Percentiles rank a stretch among this genome's conserved stretches.
Evolutionary conservation across 768 basidiomycete species (phyloP).

Genomic region (Multifurca ochricompacta): DNA sequence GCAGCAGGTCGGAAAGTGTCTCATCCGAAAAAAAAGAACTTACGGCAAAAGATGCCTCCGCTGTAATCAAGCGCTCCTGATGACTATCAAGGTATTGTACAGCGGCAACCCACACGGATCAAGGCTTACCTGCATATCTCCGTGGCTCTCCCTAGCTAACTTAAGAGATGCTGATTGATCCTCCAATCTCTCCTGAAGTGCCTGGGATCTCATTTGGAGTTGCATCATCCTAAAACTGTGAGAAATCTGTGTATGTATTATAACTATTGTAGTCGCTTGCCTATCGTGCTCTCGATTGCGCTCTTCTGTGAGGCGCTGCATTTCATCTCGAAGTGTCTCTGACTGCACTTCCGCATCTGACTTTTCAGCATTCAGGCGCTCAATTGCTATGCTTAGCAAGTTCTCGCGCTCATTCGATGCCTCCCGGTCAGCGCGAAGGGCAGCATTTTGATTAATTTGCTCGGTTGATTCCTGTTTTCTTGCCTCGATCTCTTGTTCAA

Average conservation of each 20-base stretch:
- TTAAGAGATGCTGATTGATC: constrained; percentile 46
- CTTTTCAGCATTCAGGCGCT: constrained; percentile 11
- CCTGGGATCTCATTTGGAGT: constrained; percentile 26
- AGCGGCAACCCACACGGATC: not conserved
- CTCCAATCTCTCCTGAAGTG: constrained; percentile 53
- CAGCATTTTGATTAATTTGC: not conserved
- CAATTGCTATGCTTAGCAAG: not conserved
- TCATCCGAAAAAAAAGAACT: constrained; percentile 20
- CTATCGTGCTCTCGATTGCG: constrained; percentile 8
- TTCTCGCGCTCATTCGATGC: constrained; percentile 7
- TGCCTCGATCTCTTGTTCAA: constrained; percentile 10
- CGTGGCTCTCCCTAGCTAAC: constrained; percentile 46
- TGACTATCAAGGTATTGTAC: not conserved
- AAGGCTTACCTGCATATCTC: constrained; percentile 41
- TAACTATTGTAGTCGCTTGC: not conserved
- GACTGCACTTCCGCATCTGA: not conserved
- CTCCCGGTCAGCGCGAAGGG: constrained; percentile 3
- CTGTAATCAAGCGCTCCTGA: constrained; percentile 33
- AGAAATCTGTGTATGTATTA: not conserved
- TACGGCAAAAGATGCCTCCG: constrained; percentile 34
- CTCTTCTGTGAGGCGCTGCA: constrained; percentile 5
- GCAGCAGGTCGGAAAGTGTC: not conserved
- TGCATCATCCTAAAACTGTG: constrained; percentile 9
- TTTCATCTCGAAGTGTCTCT: constrained; percentile 4
- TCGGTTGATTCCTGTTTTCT: constrained; percentile 8